phyloP scores from a whole-genome alignment of 2,329 filamentous ascomycete species.

The Calycina marina region DNA sequence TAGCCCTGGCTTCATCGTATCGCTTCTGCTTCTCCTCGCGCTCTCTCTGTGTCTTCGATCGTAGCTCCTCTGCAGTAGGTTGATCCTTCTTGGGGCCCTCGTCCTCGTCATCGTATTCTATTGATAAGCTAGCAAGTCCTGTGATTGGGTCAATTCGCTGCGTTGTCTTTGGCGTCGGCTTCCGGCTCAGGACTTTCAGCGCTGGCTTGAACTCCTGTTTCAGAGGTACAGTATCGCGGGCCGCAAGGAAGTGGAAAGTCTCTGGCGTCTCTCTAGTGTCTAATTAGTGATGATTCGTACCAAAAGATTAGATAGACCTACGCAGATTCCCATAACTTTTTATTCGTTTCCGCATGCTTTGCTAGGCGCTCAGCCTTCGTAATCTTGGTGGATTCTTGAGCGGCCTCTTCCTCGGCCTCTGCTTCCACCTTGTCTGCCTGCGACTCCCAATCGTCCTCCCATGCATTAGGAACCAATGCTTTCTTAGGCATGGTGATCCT shows the following conservation, averaged over 20 bases:
- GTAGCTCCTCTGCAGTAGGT: constrained; percentile 61
- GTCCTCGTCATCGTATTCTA: constrained; percentile 47
- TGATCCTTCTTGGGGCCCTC: constrained; percentile 47
- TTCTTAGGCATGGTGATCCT: constrained; percentile 24
- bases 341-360: constrained; percentile 70
- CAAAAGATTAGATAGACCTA: constrained; percentile 28
- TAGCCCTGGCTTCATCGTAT: constrained; percentile 78
- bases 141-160: constrained; percentile 41
- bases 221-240: constrained; percentile 46
- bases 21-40: constrained; percentile 79
- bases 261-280: constrained; percentile 45
- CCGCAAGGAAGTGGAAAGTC: constrained; percentile 61
- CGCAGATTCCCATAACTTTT: constrained; percentile 81
- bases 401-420: constrained; percentile 9
- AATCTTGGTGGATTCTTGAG: constrained; percentile 25
- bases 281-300: not conserved
- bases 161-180: constrained; percentile 47
- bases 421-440: constrained; percentile 45
- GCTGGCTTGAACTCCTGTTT: constrained; percentile 64
- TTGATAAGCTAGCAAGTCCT: constrained; percentile 30
- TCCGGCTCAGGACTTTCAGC: constrained; percentile 27
- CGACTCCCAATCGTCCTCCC: constrained; percentile 80
- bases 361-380: constrained; percentile 66
- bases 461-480: constrained; percentile 52
- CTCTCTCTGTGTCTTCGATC: constrained; percentile 62